These are phyloP conservation scores for Gossypium lobatum DNA, from an alignment of 441 rosid species.

Conservation along the genomic window DNA sequence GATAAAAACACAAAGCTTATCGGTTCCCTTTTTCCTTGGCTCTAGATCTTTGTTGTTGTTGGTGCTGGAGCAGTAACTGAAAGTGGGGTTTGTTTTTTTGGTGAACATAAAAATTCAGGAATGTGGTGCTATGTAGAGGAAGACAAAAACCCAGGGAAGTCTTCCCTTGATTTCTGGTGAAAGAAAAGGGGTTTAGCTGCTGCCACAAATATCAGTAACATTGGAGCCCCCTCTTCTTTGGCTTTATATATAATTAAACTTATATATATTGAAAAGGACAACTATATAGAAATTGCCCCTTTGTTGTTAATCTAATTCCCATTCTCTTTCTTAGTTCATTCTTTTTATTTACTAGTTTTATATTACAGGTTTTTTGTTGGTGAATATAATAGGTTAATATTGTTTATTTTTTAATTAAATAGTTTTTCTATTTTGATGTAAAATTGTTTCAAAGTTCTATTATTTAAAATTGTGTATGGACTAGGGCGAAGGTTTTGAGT, in stretches of 20 bases:
- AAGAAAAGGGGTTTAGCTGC: slow-evolving; percentile 2
- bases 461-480: too few species aligned
- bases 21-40: slow-evolving; percentile 9
- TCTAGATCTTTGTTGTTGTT: slow-evolving; percentile 13
- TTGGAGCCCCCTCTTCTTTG: slow-evolving; percentile 43
- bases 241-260: slow-evolving; percentile 33
- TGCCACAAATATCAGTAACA: slow-evolving; percentile 13
- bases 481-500: too few species aligned
- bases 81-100: slow-evolving; percentile 21
- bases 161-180: slow-evolving; percentile 28
- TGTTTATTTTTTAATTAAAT: too few species aligned
- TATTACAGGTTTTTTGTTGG: background rate
- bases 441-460: too few species aligned
- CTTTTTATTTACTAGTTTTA: background rate
- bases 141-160: slow-evolving; percentile 39
- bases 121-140: slow-evolving; percentile 24
- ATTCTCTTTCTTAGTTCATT: background rate
- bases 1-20: background rate
- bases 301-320: slow-evolving; percentile 1
- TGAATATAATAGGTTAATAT: too few species aligned
- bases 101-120: slow-evolving; percentile 35
- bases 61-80: slow-evolving; percentile 13
- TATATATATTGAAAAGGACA: slow-evolving; percentile 19
- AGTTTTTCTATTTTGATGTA: too few species aligned
- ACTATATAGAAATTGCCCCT: slow-evolving; percentile 12